phyloP scores from a whole-genome alignment of 352 stramenopile genomes.

The Phytophthora podocarpi region DNA sequence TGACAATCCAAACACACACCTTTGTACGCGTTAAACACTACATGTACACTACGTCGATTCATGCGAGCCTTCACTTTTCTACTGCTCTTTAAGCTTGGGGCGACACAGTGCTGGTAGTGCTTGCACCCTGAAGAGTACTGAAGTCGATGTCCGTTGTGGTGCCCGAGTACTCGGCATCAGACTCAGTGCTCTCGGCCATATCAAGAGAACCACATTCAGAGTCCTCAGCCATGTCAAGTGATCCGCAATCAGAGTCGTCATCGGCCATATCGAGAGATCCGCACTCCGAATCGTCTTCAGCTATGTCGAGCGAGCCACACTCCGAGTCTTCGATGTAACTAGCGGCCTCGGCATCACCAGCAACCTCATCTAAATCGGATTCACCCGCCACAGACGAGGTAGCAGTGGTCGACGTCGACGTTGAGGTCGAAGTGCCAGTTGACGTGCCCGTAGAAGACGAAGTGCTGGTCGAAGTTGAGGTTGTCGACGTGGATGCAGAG shows the following conservation, averaged over 20 bases:
- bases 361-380: slow-evolving; percentile 26
- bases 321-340: slow-evolving; percentile 28
- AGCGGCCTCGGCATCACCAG: slow-evolving; percentile 23
- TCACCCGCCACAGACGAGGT: slow-evolving; percentile 14
- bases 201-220: slow-evolving; percentile 38
- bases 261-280: slow-evolving; percentile 27
- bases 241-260: slow-evolving; percentile 26
- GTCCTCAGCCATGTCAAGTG: slow-evolving; percentile 33
- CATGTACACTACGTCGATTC: slow-evolving; percentile 19
- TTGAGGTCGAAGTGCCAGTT: slow-evolving; percentile 12
- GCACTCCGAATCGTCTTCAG: slow-evolving; percentile 24
- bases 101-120: slow-evolving; percentile 28
- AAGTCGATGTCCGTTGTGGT: slow-evolving; percentile 44
- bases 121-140: slow-evolving; percentile 24
- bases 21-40: slow-evolving; percentile 14
- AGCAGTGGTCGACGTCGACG: slow-evolving; percentile 17
- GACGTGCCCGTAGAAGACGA: slow-evolving; percentile 19
- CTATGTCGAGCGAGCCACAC: slow-evolving; percentile 22
- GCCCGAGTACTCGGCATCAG: slow-evolving; percentile 22
- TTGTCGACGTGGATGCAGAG: slow-evolving; percentile 9
- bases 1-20: no score
- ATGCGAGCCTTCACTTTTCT: slow-evolving; percentile 8
- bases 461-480: slow-evolving; percentile 8
- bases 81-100: slow-evolving; percentile 26
- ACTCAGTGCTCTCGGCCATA: slow-evolving; percentile 26